Percentiles rank a stretch among this genome's conserved stretches.
These are phyloP conservation scores for Ceratopteris richardii DNA, from an alignment of 75 land plant genomes.

Conservation along the genomic window DNA sequence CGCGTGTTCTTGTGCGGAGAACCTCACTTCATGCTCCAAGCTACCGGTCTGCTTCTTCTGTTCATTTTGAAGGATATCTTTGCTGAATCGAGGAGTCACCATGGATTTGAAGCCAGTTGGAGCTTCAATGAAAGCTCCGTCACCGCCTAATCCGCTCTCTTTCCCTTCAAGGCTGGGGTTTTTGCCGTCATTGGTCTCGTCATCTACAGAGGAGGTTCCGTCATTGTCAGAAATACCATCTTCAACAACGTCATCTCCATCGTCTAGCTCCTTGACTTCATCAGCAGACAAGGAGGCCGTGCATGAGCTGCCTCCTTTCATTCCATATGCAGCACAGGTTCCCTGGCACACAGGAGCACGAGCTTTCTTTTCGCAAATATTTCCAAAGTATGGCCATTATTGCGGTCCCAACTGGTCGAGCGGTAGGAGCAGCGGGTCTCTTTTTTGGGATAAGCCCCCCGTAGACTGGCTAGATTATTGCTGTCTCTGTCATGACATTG, in stretches of 20 bases:
- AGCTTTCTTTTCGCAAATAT: constrained; percentile 74
- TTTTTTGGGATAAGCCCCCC: constrained; percentile 79
- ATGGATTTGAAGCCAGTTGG: too few relatives aligned
- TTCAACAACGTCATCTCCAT: not conserved
- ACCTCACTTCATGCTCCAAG: too few relatives aligned
- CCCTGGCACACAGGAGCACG: constrained; percentile 91
- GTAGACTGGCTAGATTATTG: constrained; percentile 90
- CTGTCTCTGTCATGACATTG: constrained; percentile 92
- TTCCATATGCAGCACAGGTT: constrained; percentile 66
- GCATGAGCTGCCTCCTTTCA: constrained; percentile 37
- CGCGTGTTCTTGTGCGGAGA: too few relatives aligned
- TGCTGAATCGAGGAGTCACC: too few relatives aligned
- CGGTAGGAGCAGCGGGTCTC: constrained; percentile 65
- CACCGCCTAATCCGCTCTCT: too few relatives aligned
- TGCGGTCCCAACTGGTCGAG: constrained; percentile 99
- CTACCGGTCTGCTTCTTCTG: too few relatives aligned
- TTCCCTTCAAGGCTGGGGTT: too few relatives aligned
- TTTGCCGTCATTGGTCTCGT: too few relatives aligned
- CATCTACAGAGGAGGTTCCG: too few relatives aligned
- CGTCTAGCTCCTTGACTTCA: not conserved
- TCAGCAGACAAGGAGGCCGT: constrained; percentile 18
- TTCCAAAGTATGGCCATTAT: constrained; percentile 94
- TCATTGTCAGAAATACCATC: too few relatives aligned
- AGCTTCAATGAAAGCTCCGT: too few relatives aligned
- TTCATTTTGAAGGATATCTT: too few relatives aligned